A percentile compares a stretch with the other conserved stretches of the same genome.
These are phyloP conservation scores for Naganishia vishniacii DNA, from an alignment of 768 basidiomycete species.

Conservation along the genomic window DNA sequence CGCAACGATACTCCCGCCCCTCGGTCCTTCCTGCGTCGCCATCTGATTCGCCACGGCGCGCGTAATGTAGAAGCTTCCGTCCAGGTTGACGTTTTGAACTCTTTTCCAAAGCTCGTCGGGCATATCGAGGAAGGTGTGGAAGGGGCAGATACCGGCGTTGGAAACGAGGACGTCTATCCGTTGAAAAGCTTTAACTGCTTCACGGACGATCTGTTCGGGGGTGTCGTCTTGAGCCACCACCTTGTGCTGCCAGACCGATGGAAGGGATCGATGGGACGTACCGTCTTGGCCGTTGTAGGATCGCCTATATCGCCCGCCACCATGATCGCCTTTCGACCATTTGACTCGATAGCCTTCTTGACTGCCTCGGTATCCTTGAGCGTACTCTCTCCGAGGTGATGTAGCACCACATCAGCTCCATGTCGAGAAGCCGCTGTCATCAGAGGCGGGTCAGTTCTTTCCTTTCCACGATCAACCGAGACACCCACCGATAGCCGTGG, in stretches of 20 bases:
- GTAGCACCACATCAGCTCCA: slow-evolving; percentile 64
- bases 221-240: slow-evolving; percentile 8
- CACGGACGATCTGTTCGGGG: slow-evolving; percentile 57
- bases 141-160: slow-evolving; percentile 68
- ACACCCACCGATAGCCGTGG: slow-evolving; percentile 57
- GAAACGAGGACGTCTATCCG: slow-evolving; percentile 60
- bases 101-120: slow-evolving; percentile 61
- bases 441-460: not conserved
- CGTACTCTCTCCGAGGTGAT: slow-evolving; percentile 61
- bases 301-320: slow-evolving; percentile 66
- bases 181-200: slow-evolving; percentile 59
- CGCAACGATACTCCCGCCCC: slow-evolving; percentile 69
- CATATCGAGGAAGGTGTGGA: slow-evolving; percentile 68
- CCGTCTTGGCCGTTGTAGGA: slow-evolving; percentile 57
- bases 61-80: slow-evolving; percentile 63
- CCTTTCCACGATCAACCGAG: not conserved
- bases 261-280: too few species aligned
- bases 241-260: too few species aligned
- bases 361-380: slow-evolving; percentile 53
- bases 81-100: slow-evolving; percentile 66
- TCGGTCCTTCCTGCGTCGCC: slow-evolving; percentile 56
- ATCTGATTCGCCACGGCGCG: slow-evolving; percentile 68
- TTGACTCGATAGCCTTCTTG: slow-evolving; percentile 52
- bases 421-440: slow-evolving; percentile 55
- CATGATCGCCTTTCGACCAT: slow-evolving; percentile 52